phyloP scores from a whole-genome alignment of 805 yeast genomes.

The Teunomyces tritomae region DNA sequence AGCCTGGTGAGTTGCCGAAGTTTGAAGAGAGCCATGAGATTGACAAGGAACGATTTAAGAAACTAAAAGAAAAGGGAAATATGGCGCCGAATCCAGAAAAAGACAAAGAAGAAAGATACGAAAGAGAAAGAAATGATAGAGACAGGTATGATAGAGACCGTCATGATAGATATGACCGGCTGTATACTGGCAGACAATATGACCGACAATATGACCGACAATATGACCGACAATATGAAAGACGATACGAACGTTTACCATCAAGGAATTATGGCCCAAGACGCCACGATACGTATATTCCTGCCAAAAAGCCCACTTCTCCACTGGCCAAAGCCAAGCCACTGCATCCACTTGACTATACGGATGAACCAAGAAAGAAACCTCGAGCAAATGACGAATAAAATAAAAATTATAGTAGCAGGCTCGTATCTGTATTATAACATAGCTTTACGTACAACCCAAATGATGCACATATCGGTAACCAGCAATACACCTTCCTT shows the following conservation, averaged over 20 bases:
- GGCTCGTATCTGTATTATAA: not conserved
- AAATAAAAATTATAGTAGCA: not conserved
- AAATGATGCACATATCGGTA: no score
- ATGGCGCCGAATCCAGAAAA: constrained; percentile 15
- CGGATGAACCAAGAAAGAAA: not conserved
- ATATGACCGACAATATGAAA: not conserved
- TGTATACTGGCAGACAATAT: not conserved
- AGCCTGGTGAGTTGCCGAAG: constrained; percentile 53
- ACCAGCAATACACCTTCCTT: no score
- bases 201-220: not conserved
- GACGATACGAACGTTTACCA: not conserved
- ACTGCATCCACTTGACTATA: not conserved
- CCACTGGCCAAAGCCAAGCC: not conserved
- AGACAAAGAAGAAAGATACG: constrained; percentile 1
- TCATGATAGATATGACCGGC: not conserved
- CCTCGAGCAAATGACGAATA: not conserved
- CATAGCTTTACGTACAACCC: not conserved
- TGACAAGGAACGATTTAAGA: constrained; percentile 61
- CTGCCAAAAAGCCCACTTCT: not conserved
- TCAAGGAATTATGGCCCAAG: not conserved
- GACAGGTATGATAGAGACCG: not conserved
- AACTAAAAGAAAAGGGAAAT: constrained; percentile 27
- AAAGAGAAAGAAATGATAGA: not conserved
- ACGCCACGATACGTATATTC: not conserved
- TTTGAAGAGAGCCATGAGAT: constrained; percentile 90